phyloP scores from a whole-genome alignment of 2,329 filamentous ascomycete species.

The Zymoseptoria tritici region DNA sequence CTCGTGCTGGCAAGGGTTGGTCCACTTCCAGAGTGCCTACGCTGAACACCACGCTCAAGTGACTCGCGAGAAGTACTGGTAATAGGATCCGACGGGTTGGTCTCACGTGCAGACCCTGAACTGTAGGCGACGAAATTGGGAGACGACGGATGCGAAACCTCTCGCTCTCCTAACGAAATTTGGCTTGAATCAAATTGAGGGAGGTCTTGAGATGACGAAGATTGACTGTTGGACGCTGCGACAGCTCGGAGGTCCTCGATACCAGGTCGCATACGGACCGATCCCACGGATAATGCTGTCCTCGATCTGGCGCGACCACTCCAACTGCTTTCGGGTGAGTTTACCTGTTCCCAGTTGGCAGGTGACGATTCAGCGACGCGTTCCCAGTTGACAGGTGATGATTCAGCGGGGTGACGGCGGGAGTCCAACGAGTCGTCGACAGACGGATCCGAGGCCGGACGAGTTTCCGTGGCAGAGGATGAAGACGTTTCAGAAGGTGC shows the following conservation, averaged over 20 bases:
- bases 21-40: constrained; percentile 13
- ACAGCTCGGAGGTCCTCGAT: background rate
- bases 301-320: background rate
- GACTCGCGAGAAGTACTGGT: constrained; percentile 24
- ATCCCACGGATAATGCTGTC: background rate
- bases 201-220: background rate
- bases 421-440: background rate
- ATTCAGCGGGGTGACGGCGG: background rate
- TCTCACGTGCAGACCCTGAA: constrained; percentile 4
- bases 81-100: background rate
- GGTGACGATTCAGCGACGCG: background rate
- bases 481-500: constrained; percentile 13
- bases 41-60: constrained; percentile 24
- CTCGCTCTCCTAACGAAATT: constrained; percentile 12
- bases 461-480: constrained; percentile 11
- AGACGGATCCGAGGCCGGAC: background rate
- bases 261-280: background rate
- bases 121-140: constrained; percentile 26
- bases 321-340: background rate
- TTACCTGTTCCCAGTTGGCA: background rate
- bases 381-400: background rate
- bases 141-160: constrained; percentile 19
- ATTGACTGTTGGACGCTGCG: background rate
- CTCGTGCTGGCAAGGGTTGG: constrained; percentile 16
- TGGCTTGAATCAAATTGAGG: constrained; percentile 8